Conservation (phyloP, 495 filamentous ascomycete genomes). For the Penicillium desertorum region DNA sequence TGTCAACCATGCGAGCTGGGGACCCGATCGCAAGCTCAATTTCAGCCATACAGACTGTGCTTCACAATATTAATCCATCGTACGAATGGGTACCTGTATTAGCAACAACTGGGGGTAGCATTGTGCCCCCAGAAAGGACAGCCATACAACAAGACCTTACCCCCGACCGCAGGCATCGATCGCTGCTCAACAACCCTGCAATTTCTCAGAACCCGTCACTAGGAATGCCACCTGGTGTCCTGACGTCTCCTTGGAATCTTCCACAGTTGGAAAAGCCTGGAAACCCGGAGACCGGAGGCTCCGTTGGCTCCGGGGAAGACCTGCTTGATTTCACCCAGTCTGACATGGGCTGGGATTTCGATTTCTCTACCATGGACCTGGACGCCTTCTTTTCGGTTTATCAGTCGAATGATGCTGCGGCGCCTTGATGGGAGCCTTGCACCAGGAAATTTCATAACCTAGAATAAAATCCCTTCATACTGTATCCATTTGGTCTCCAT, state of each 20-base stretch:
- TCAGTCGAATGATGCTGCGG: conserved; percentile 20
- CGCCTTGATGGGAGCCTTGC: conserved; percentile 2
- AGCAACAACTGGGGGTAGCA: background rate
- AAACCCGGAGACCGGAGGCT: conserved; percentile 29
- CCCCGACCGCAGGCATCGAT: background rate
- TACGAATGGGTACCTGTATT: conserved; percentile 33
- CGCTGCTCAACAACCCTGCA: background rate
- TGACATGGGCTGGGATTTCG: conserved; percentile 49
- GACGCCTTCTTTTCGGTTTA: conserved; percentile 45
- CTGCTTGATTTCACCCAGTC: conserved; percentile 44
- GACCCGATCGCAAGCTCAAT: conserved; percentile 37
- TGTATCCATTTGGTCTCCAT: background rate
- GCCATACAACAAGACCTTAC: background rate
- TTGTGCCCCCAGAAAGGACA: background rate
- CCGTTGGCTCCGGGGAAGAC: conserved; percentile 35
- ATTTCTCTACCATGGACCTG: conserved; percentile 49
- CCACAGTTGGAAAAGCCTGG: conserved; percentile 23
- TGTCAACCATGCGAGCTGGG: conserved; percentile 33
- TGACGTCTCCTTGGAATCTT: conserved; percentile 26
- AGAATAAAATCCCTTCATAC: background rate
- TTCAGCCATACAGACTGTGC: conserved; percentile 34
- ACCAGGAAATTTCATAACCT: background rate
- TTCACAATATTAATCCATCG: conserved; percentile 36
- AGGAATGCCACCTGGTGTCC: conserved; percentile 15
- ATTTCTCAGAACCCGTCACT: conserved; percentile 1